Evolutionary conservation across 169 alveolate species (phyloP), one percentile per base, ranked within the genome.

Genomic region (Plasmodium sp.): DNA sequence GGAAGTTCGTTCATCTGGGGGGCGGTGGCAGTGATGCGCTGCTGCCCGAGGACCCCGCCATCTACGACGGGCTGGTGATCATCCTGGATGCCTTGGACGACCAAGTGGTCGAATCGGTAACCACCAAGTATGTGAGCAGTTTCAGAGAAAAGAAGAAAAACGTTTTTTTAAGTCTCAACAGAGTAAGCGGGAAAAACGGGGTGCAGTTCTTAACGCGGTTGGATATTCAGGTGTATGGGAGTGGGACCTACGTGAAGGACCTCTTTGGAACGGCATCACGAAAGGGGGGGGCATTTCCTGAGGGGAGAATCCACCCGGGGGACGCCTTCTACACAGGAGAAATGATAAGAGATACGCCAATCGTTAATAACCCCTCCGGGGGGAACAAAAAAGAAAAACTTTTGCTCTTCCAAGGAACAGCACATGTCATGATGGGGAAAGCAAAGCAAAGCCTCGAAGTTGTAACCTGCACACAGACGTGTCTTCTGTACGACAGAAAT

Each of bases 331-430:
- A 81, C 83, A 82, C 95, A 31, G 77, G 43, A 39, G 81, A 81
- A 92, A 72, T 92, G 48, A 92, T 92, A 81, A 31, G 75, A 34
- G 18, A 83, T 34, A 92, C 92, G 0, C 92, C 95, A 33, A 92
- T 92, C 41, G 36, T 45, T 81, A 6, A 2, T 67, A 18, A 67
- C 39, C 77, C 33, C 27, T 18, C 39, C n/a, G 39, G n/a, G 31
- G 62, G 33, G 33, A 34, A 58, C 14, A 27, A 39, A 81, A 77
- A 14, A 81, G 56, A 14, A 12, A 85, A 45, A 74, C n/a, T 14
- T 27, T 71, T 92, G 2, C 62, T 92, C 73, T 92, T 72, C 51
- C 82, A 92, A 83, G 95, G 95, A 14, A 92, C 95, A 6, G 95
- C 92, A 18, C 95, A 92, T 81, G 73, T 84, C 5, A 72, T 92